A percentile compares a stretch with the other conserved stretches of the same genome.
These are phyloP conservation scores for Solanum piurae DNA, from an alignment of 257 asterid genomes.

Conservation along the genomic window DNA sequence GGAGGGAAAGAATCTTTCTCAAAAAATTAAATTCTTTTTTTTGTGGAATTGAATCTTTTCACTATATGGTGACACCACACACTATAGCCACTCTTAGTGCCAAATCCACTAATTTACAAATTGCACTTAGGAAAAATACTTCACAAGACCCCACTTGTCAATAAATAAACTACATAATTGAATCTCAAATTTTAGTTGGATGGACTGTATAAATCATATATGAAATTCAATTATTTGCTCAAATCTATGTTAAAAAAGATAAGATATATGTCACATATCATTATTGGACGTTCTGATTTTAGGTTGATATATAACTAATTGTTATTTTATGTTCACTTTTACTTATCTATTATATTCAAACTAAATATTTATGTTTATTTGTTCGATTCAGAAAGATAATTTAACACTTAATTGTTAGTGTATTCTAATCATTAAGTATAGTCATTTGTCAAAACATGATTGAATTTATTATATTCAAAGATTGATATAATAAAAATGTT, in stretches of 20 bases:
- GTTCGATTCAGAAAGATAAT: too few species aligned
- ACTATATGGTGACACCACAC: constrained; percentile 22
- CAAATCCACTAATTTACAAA: constrained; percentile 31
- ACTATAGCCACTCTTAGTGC: constrained; percentile 50
- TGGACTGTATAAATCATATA: neutral
- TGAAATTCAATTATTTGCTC: neutral
- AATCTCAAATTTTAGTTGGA: neutral
- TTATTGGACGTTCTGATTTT: neutral
- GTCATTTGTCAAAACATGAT: too few species aligned
- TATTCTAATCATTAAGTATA: too few species aligned
- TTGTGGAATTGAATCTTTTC: constrained; percentile 16
- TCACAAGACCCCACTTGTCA: neutral
- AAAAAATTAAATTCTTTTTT: neutral
- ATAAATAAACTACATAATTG: neutral
- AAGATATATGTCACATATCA: neutral
- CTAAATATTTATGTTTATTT: too few species aligned
- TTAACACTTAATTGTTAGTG: too few species aligned
- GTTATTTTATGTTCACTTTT: too few species aligned
- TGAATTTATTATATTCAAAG: neutral
- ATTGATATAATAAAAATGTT: too few species aligned
- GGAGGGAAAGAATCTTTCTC: constrained; percentile 18
- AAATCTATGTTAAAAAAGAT: neutral
- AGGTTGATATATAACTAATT: too few species aligned
- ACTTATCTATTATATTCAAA: too few species aligned
- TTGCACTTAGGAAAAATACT: constrained; percentile 16